These are phyloP conservation scores for Salix arbutifolia DNA, from an alignment of 345 rosid genomes.

Conservation along the genomic window DNA sequence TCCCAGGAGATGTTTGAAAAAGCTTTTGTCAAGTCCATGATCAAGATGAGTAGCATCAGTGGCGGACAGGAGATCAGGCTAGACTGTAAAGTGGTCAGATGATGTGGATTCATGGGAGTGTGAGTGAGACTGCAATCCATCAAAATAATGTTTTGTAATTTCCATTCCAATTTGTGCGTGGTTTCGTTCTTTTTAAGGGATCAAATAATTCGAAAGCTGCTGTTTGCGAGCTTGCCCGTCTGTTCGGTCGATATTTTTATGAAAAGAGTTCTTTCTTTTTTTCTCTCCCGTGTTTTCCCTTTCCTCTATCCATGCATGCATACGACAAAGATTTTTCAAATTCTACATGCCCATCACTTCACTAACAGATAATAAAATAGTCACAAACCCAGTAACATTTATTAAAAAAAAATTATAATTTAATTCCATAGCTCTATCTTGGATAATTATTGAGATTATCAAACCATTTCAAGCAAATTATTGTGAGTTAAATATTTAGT, in stretches of 20 bases:
- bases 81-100: constrained; percentile 48
- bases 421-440: too few relatives aligned
- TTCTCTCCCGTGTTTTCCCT: too few relatives aligned
- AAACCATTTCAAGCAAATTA: too few relatives aligned
- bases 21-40: constrained; percentile 75
- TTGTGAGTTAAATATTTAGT: too few relatives aligned
- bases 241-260: not conserved
- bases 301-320: too few relatives aligned
- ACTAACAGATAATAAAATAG: too few relatives aligned
- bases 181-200: not conserved
- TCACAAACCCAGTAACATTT: too few relatives aligned
- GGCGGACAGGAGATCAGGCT: constrained; percentile 71
- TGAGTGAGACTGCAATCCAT: not conserved
- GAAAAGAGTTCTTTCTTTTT: too few relatives aligned
- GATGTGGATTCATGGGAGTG: not conserved
- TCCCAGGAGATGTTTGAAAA: constrained; percentile 42
- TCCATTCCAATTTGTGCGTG: not conserved
- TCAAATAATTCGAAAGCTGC: not conserved
- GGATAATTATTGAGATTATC: too few relatives aligned
- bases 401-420: too few relatives aligned
- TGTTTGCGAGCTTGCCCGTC: not conserved
- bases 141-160: not conserved
- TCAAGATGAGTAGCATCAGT: constrained; percentile 81
- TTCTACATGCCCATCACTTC: too few relatives aligned
- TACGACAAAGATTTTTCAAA: too few relatives aligned